Conservation (phyloP, 805 yeast species). For the Sugiyamaella chiloensis region DNA sequence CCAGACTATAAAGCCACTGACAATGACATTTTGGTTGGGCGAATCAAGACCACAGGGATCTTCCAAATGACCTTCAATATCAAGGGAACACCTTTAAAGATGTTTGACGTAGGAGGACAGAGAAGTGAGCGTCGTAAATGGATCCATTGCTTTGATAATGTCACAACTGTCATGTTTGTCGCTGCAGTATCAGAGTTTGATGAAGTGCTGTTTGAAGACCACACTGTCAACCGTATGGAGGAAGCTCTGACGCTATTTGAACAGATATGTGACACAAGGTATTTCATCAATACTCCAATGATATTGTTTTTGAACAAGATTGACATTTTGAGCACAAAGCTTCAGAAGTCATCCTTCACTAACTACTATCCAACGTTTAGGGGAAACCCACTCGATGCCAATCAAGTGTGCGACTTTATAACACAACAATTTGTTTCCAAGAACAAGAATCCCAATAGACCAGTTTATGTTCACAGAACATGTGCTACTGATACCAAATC, state of each 20-base stretch:
- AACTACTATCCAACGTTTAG: constrained; percentile 74
- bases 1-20: constrained; percentile 68
- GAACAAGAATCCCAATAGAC: constrained; percentile 60
- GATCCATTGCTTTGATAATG: constrained; percentile 92
- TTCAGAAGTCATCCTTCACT: constrained; percentile 60
- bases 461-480: constrained; percentile 87
- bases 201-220: constrained; percentile 87
- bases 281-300: constrained; percentile 85
- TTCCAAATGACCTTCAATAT: constrained; percentile 79
- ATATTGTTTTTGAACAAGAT: constrained; percentile 86
- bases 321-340: constrained; percentile 73
- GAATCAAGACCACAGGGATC: constrained; percentile 94
- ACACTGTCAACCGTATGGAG: constrained; percentile 81
- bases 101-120: constrained; percentile 96
- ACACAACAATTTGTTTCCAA: constrained; percentile 62
- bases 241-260: constrained; percentile 85
- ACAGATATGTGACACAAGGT: constrained; percentile 74
- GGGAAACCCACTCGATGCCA: constrained; percentile 61
- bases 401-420: constrained; percentile 67
- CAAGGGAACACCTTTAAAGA: constrained; percentile 60
- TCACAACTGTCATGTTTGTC: constrained; percentile 83
- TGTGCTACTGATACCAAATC: constrained; percentile 91
- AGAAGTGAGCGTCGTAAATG: constrained; percentile 87
- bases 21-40: constrained; percentile 80
- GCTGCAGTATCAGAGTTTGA: constrained; percentile 90